phyloP scores from a whole-genome alignment of 1,284 basidiomycete species.

The Coniferiporia sulphurascens region DNA sequence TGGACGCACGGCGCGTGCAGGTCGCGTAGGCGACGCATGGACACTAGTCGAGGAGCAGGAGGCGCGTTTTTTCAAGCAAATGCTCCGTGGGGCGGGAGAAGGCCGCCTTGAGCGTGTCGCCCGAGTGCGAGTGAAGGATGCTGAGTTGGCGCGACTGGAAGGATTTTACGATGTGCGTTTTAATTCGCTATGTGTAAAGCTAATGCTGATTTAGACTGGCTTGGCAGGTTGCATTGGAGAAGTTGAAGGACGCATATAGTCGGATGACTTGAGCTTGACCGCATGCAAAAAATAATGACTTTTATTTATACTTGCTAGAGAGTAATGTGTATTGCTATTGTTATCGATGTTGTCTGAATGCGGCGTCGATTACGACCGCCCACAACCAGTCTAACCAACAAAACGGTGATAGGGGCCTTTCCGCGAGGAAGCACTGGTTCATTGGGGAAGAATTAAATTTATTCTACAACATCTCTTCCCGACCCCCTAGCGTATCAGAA shows the following conservation, averaged over 20 bases:
- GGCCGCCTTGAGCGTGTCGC: slow-evolving; percentile 73
- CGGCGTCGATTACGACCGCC: too few relatives aligned
- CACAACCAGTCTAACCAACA: too few relatives aligned
- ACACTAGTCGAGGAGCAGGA: slow-evolving; percentile 95
- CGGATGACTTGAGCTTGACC: slow-evolving; percentile 3
- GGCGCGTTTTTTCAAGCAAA: slow-evolving; percentile 83
- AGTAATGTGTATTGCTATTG: background rate
- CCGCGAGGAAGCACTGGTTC: too few relatives aligned
- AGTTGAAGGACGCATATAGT: slow-evolving; percentile 34
- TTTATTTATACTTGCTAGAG: background rate
- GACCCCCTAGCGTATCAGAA: too few relatives aligned
- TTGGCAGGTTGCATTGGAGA: slow-evolving; percentile 33
- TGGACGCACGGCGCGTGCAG: slow-evolving; percentile 91
- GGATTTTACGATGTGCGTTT: slow-evolving; percentile 61
- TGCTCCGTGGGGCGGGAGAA: slow-evolving; percentile 60
- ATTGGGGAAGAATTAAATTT: too few relatives aligned
- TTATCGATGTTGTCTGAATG: too few relatives aligned
- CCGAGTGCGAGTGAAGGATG: slow-evolving; percentile 63
- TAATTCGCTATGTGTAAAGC: background rate
- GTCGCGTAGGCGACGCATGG: slow-evolving; percentile 85
- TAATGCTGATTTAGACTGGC: background rate
- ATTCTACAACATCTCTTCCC: too few relatives aligned
- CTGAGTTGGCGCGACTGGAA: slow-evolving; percentile 52
- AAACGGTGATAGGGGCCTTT: too few relatives aligned
- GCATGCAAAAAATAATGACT: background rate